Conservation (phyloP, 2,329 filamentous ascomycete species). For the Albifimbria verrucaria region DNA sequence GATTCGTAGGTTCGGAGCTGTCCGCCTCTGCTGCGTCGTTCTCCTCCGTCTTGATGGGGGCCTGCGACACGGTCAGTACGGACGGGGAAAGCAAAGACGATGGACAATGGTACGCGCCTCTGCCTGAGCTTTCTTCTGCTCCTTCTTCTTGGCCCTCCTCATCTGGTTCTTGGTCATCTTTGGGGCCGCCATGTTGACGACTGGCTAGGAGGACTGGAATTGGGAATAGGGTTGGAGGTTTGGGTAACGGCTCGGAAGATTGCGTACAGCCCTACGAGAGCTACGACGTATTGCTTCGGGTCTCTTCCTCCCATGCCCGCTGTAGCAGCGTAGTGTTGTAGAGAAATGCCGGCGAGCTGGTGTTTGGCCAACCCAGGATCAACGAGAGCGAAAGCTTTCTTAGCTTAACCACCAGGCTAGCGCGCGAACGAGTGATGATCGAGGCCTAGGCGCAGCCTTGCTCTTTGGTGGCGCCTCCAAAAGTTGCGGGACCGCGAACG, state of each 20-base stretch:
- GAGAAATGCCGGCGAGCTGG: background rate
- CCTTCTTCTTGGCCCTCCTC: constrained; percentile 91
- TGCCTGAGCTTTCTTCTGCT: constrained; percentile 68
- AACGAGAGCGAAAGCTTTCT: background rate
- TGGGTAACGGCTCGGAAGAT: constrained; percentile 34
- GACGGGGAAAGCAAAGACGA: background rate
- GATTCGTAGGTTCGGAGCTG: background rate
- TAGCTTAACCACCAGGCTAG: too few relatives aligned
- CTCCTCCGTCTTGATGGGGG: constrained; percentile 18
- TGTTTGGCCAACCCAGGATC: background rate
- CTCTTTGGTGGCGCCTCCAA: too few relatives aligned
- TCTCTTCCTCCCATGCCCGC: constrained; percentile 34
- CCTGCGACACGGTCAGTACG: constrained; percentile 13
- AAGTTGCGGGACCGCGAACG: background rate
- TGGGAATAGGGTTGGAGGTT: constrained; percentile 25
- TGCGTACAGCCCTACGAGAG: constrained; percentile 30
- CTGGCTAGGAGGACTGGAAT: constrained; percentile 16
- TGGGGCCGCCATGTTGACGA: constrained; percentile 53
- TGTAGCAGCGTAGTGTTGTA: background rate
- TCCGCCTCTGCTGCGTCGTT: constrained; percentile 1
- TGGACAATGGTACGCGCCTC: constrained; percentile 35
- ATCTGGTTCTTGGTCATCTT: constrained; percentile 95
- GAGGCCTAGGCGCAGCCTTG: background rate
- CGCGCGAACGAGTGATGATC: background rate
- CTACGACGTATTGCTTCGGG: constrained; percentile 33